Evolutionary conservation across 805 yeast species (phyloP), one percentile per base, ranked within the genome.

Genomic region (Sugiyamaella marilandica): DNA sequence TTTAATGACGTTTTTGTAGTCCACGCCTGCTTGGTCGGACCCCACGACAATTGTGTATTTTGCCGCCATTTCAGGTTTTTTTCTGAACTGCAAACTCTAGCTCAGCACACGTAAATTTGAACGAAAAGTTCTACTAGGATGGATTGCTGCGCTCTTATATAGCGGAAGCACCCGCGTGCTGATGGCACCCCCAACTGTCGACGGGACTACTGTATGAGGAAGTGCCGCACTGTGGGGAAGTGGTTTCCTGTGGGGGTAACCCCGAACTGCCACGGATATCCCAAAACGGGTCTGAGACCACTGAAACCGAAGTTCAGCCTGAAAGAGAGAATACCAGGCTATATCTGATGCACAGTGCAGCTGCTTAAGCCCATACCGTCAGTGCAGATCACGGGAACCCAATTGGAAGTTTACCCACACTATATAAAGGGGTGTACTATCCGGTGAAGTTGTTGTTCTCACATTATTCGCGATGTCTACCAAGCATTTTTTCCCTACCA

Each of bases 21-120:
- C 75, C 49, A 61, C 71, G 11, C 78, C 79, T 5, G 79, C 79
- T 47, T 70, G 71, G 61, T 74, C 79, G 56, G 74, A 60, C 2
- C 77, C 79, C 41, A 74, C 61, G 5, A 73, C 67, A 16, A 74
- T 61, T 54, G 63, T 67, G 24, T 32, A 45, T 9, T 43, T 36
- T 26, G 37, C 18, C 2, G 51, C 5, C 49, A 45, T 45, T 43
- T 10, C 5, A 13, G 46, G n/a, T 24, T 11, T 19, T 36, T 14
- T 9, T n/a, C 11, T 8, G 5, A 3, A 16, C 14, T 39, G 5
- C 43, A 16, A 39, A 4, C 13, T 39, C 16, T 8, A 19, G 24
- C 43, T 39, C 19, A 4, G 5, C 11, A 5, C 39, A 8, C 14
- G 18, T 5, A 9, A 34, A 34, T n/a, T 3, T 9, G 39, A 34